Conservation (phyloP, 208 protist species). For the Trypanosoma cruzi region DNA sequence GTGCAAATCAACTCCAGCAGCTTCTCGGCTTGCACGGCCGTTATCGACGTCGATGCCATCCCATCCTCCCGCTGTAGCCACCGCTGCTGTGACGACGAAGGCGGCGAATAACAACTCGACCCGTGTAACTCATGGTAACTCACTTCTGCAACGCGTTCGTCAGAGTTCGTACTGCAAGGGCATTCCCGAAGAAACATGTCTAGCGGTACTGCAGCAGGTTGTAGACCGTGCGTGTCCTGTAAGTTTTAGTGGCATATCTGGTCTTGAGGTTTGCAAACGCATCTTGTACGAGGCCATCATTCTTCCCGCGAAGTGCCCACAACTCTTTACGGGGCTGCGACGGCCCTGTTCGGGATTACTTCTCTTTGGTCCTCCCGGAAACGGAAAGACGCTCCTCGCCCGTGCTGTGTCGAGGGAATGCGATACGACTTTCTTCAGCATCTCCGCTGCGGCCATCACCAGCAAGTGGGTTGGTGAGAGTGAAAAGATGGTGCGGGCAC, state of each 20-base stretch:
- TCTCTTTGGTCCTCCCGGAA: constrained; percentile 29
- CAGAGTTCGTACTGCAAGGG: constrained; percentile 26
- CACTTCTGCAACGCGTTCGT: constrained; percentile 14
- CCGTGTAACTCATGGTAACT: background rate
- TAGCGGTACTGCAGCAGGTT: constrained; percentile 24
- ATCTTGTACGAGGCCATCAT: constrained; percentile 95
- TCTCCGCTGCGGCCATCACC: constrained; percentile 95
- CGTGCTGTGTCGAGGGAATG: constrained; percentile 92
- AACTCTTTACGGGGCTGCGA: constrained; percentile 95
- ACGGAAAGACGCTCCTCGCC: constrained; percentile 54
- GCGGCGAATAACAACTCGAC: background rate
- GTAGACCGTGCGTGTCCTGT: constrained; percentile 29
- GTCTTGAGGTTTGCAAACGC: constrained; percentile 27
- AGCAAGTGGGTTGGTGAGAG: constrained; percentile 98
- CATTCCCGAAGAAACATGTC: constrained; percentile 25
- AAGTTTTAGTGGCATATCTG: constrained; percentile 22
- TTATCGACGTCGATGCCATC: background rate
- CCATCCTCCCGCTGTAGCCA: background rate
- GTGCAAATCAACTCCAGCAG: background rate
- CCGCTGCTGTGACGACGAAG: background rate
- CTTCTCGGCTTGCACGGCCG: background rate
- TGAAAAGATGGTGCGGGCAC: constrained; percentile 93
- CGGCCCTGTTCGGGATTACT: constrained; percentile 24
- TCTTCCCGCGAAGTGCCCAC: constrained; percentile 96
- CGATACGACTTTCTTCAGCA: constrained; percentile 92